These are phyloP conservation scores for Fusarium sp. DNA, from an alignment of 2,329 filamentous ascomycete species.

Conservation along the genomic window DNA sequence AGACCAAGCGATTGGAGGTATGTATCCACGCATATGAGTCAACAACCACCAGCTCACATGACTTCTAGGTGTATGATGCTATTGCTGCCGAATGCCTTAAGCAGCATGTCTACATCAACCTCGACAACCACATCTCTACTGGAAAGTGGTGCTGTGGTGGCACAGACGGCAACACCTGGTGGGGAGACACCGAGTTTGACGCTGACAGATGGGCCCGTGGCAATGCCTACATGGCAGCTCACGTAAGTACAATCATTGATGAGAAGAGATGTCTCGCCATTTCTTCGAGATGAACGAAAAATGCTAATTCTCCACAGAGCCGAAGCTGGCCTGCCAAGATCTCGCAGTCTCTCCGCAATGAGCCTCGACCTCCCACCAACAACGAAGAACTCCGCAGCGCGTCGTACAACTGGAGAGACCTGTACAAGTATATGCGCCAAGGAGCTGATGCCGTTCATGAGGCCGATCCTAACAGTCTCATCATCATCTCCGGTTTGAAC, in stretches of 20 bases:
- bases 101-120: slow-evolving; percentile 68
- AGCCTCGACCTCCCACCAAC: slow-evolving; percentile 60
- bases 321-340: slow-evolving; percentile 40
- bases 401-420: slow-evolving; percentile 67
- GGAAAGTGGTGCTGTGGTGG: slow-evolving; percentile 69
- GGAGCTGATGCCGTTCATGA: slow-evolving; percentile 63
- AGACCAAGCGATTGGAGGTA: slow-evolving; percentile 66
- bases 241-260: slow-evolving; percentile 54
- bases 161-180: slow-evolving; percentile 70
- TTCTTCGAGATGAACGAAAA: not conserved
- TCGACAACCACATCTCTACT: slow-evolving; percentile 72
- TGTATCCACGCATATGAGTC: not conserved
- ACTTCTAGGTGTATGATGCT: slow-evolving; percentile 63
- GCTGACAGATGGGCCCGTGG: slow-evolving; percentile 71
- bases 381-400: slow-evolving; percentile 43
- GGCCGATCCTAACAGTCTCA: slow-evolving; percentile 64
- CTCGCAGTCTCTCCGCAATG: slow-evolving; percentile 60
- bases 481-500: slow-evolving; percentile 70
- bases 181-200: slow-evolving; percentile 70
- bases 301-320: not conserved
- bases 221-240: slow-evolving; percentile 69
- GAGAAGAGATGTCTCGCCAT: not conserved
- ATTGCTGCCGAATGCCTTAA: slow-evolving; percentile 67
- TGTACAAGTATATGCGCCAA: slow-evolving; percentile 64
- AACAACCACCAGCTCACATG: not conserved